Evolutionary conservation across 495 filamentous ascomycete genomes (phyloP), one percentile per base, ranked within the genome.

Genomic region (Tuber borchii): DNA sequence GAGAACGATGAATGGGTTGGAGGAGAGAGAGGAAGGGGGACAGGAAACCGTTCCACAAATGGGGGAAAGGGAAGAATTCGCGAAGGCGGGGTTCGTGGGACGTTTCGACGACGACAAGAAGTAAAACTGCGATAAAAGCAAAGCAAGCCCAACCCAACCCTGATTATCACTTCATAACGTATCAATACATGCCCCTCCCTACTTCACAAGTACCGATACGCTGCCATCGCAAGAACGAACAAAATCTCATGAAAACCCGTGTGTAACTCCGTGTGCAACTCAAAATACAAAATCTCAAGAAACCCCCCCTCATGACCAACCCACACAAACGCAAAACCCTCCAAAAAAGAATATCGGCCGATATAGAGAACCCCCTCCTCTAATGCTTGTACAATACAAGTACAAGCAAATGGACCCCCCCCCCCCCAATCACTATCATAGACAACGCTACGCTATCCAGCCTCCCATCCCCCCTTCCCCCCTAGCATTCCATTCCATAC

Each of bases 41-140:
- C 5, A 40, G 39, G 39, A 40, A 40, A 40, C 39, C 39, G 3
- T 40, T 40, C 39, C 39, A 40, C 39, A 40, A 40, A 40, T 40
- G 39, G 39, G 39, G 39, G 45, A 46, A 16, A 56, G 48, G 48
- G 48, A 56, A 56, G 48, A 56, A 56, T 56, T 56, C 48, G 48
- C 48, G 48, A 56, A 56, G 48, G 48, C 48, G 48, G 48, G 48
- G 48, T 56, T 56, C 22, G 48, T 56, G 48, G 48, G 48, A 56
- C 48, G 48, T 56, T 56, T 56, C 22, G 22, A 56, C 48, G 48
- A 56, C 22, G 48, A 56, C 48, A 12, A 43, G 48, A 48, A 48
- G 46, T 48, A 48, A 48, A 22, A 48, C 46, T 22, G 19, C 46
- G 46, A 48, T 56, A 56, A 56, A 56, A 26, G 48, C n/a, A 56